These are phyloP conservation scores for Lactarius pseudohatsudake DNA, from an alignment of 768 basidiomycete species.

Conservation along the genomic window DNA sequence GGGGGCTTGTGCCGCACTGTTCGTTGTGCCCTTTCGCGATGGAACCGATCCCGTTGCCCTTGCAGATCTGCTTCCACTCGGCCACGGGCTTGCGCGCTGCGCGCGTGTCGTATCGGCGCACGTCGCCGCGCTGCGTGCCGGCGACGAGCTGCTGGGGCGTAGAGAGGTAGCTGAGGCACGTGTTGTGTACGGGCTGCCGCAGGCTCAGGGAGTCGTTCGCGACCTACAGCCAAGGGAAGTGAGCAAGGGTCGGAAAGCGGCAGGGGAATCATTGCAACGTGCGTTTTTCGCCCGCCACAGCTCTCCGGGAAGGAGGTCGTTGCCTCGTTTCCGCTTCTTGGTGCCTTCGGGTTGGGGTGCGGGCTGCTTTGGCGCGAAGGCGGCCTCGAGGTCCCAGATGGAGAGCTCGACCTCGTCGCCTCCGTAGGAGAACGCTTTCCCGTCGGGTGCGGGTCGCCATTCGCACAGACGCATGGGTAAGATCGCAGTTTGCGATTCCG, in stretches of 20 bases:
- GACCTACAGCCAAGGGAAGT: conserved; percentile 40
- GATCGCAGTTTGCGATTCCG: conserved; percentile 39
- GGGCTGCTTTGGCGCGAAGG: conserved; percentile 40
- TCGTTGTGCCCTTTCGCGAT: conserved; percentile 60
- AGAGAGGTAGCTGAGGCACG: conserved; percentile 59
- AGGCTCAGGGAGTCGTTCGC: conserved; percentile 74
- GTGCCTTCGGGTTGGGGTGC: conserved; percentile 27
- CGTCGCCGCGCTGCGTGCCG: conserved; percentile 73
- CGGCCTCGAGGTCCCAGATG: conserved; percentile 69
- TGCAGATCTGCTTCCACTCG: conserved; percentile 61
- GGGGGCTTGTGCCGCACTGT: conserved; percentile 49
- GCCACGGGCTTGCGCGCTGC: conserved; percentile 64
- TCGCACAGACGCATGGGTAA: conserved; percentile 70
- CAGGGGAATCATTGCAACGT: conserved; percentile 19
- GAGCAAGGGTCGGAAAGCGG: background rate
- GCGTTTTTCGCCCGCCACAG: conserved; percentile 87
- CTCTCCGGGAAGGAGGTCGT: conserved; percentile 66
- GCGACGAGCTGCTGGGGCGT: conserved; percentile 55
- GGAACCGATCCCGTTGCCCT: conserved; percentile 58
- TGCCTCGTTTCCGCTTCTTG: conserved; percentile 61
- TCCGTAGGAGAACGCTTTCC: conserved; percentile 69
- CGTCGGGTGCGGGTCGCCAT: conserved; percentile 59
- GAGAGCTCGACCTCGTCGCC: conserved; percentile 87
- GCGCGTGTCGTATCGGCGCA: conserved; percentile 77
- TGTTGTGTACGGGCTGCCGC: conserved; percentile 77